Evolutionary conservation across 768 basidiomycete genomes (phyloP).

Genomic region (Cystobasidium onofrii): DNA sequence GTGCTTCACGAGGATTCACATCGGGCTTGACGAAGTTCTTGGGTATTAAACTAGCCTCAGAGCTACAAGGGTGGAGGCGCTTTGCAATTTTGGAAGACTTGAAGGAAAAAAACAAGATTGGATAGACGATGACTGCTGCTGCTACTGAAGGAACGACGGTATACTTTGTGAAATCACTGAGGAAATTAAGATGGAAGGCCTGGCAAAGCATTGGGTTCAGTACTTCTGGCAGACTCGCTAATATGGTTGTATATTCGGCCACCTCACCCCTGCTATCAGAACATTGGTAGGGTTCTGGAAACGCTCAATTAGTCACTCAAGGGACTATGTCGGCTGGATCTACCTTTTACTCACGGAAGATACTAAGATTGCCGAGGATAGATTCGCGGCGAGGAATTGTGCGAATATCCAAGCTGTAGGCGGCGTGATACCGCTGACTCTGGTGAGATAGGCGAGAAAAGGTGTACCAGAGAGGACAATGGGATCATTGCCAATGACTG

Average conservation of each 20-base stretch:
- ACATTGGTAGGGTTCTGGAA: constrained; percentile 84
- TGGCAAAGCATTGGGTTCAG: too few species aligned
- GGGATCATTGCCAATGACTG: constrained; percentile 82
- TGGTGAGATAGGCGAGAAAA: constrained; percentile 80
- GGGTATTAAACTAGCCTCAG: constrained; percentile 33
- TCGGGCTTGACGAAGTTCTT: constrained; percentile 40
- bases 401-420: constrained; percentile 49
- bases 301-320: constrained; percentile 62
- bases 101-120: constrained; percentile 44
- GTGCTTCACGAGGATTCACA: constrained; percentile 53
- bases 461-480: constrained; percentile 84
- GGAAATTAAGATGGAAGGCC: constrained; percentile 41
- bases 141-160: constrained; percentile 67
- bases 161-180: constrained; percentile 40
- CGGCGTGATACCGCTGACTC: constrained; percentile 52
- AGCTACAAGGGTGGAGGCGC: neutral
- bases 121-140: constrained; percentile 56
- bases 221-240: too few species aligned
- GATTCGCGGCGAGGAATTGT: constrained; percentile 48
- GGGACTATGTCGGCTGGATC: too few species aligned
- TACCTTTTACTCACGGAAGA: constrained; percentile 30
- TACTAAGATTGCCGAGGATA: constrained; percentile 36
- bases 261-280: constrained; percentile 64
- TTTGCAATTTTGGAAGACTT: constrained; percentile 46
- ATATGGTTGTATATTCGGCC: too few species aligned